Conservation (phyloP, 345 rosid genomes). For the Ceriops zippeliana region DNA sequence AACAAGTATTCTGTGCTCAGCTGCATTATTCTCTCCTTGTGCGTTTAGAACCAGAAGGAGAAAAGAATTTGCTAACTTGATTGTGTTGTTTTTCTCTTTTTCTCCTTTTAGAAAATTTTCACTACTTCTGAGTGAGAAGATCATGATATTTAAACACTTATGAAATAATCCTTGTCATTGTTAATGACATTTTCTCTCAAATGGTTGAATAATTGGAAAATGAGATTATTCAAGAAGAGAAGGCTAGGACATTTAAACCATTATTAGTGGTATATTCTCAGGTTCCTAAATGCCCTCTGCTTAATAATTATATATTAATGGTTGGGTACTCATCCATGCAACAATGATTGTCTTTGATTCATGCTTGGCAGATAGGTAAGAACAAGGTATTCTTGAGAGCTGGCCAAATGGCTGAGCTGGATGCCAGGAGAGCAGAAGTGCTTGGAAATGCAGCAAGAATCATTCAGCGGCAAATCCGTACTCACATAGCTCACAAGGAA, state of each 20-base stretch:
- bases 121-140: background rate
- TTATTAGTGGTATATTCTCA: background rate
- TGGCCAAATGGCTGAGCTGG: slow-evolving; percentile 97
- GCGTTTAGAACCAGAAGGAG: background rate
- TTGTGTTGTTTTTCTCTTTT: background rate
- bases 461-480: slow-evolving; percentile 75
- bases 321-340: background rate
- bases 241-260: background rate
- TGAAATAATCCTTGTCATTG: background rate
- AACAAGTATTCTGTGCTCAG: background rate
- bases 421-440: slow-evolving; percentile 92
- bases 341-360: background rate
- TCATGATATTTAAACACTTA: background rate
- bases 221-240: background rate
- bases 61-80: background rate
- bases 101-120: background rate
- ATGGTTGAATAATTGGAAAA: no score
- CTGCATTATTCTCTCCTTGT: background rate
- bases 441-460: slow-evolving; percentile 92
- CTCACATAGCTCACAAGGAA: slow-evolving; percentile 75
- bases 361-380: slow-evolving; percentile 70
- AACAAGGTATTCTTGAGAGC: slow-evolving; percentile 92
- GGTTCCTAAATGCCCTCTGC: background rate
- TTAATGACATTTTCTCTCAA: background rate
- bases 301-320: background rate